These are phyloP conservation scores for Heterobasidion annosum DNA, from an alignment of 1,284 basidiomycete species.

Conservation along the genomic window DNA sequence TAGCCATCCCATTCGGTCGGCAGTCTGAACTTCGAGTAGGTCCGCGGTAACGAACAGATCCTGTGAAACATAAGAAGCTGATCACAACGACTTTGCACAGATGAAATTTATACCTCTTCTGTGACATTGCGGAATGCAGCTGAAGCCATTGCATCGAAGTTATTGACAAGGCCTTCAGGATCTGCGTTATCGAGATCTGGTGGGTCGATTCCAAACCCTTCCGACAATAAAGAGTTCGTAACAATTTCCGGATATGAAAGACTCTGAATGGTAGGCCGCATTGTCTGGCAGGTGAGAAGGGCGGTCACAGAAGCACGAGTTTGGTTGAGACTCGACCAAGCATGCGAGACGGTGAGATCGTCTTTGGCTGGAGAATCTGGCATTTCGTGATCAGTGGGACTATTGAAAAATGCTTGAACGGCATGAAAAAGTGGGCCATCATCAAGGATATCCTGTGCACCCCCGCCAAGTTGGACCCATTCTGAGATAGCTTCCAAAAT, in stretches of 20 bases:
- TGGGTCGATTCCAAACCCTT: slow-evolving; percentile 42
- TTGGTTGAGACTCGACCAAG: slow-evolving; percentile 35
- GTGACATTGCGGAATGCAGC: slow-evolving; percentile 67
- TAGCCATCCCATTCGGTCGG: slow-evolving; percentile 74
- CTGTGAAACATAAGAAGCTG: slow-evolving; percentile 17
- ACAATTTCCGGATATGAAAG: slow-evolving; percentile 19
- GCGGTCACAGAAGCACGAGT: slow-evolving; percentile 31
- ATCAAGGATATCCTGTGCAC: slow-evolving; percentile 69
- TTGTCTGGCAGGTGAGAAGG: slow-evolving; percentile 48
- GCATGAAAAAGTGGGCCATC: slow-evolving; percentile 51
- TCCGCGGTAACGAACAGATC: slow-evolving; percentile 70
- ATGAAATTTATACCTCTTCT: slow-evolving; percentile 47
- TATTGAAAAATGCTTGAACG: slow-evolving; percentile 50
- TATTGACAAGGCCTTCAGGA: slow-evolving; percentile 62
- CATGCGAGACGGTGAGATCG: slow-evolving; percentile 33
- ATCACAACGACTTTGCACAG: slow-evolving; percentile 3
- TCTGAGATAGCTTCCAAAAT: slow-evolving; percentile 57
- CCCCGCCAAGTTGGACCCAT: slow-evolving; percentile 64
- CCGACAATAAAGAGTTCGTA: slow-evolving; percentile 16
- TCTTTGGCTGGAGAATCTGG: slow-evolving; percentile 27
- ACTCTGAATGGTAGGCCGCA: slow-evolving; percentile 40
- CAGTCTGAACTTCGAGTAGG: slow-evolving; percentile 68
- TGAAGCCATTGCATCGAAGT: slow-evolving; percentile 63
- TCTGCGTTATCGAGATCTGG: slow-evolving; percentile 61
- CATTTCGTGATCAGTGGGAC: slow-evolving; percentile 32